Evolutionary conservation across 2,329 filamentous ascomycete species (phyloP), one percentile per base, ranked within the genome.

Genomic region (Zymoseptoria ardabiliae): DNA sequence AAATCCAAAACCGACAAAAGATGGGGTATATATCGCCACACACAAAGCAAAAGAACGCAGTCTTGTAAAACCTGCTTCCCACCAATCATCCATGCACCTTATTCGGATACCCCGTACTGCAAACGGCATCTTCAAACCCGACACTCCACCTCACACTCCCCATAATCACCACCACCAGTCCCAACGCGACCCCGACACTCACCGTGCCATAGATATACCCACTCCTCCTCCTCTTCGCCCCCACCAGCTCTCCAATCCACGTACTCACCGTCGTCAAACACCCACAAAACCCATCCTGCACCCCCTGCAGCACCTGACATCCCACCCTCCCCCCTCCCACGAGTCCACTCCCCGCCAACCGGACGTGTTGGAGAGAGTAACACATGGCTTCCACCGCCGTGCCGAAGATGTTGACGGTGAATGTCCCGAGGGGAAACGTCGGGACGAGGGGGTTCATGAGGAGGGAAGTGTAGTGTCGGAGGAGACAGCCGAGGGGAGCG

Each of bases 381-480:
- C 85, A 82, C 81, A 91, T 86, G 13, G 84, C 91, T 54, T 95
- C 73, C 17, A 96, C 74, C 0, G 81, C 81, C 0, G 90, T 91
- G 4, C 92, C 93, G 13, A 87, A 72, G 4, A 95, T 78, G 69
- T 97, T 97, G 25, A 88, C 90, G 0, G 78, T 75, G 68, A 97
- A 96, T 0, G 93, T 97, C 2, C 93, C 93, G 0, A 97, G 73
- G 0, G 93, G 93, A 65, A 97, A 97, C 0, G 81, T 76, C 0
- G 84, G 73, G 0, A 85, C 66, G 20, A 83, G 78, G 0, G 82
- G 77, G 68, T 97, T 97, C n/a, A 96, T 81, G 22, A 78, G 73
- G 6, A 89, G 70, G 0, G 88, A 88, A 1, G 83, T 73, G 70
- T 91, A 92, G 76, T 89, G 96, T 3, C 93, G 83, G 0, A 81